Conservation (phyloP, 352 stramenopile species). For the Globisporangium paroecandrum region DNA sequence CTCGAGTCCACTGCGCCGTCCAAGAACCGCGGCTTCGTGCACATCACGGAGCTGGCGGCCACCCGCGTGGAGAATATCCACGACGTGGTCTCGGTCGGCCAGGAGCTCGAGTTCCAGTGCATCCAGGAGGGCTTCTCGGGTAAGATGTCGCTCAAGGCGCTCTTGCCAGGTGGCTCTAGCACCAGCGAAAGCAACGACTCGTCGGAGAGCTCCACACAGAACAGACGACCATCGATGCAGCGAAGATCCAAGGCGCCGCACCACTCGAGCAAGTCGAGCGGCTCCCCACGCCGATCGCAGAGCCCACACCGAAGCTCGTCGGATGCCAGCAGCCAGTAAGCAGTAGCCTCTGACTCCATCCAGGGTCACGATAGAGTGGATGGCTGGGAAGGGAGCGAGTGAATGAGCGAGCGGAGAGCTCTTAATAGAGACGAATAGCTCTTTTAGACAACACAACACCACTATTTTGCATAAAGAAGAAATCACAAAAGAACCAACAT, state of each 20-base stretch:
- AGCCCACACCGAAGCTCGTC: slow-evolving; percentile 13
- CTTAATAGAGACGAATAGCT: neutral
- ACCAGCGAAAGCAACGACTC: neutral
- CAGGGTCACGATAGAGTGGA: neutral
- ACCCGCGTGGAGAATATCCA: slow-evolving; percentile 66
- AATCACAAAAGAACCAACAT: slow-evolving; percentile 3
- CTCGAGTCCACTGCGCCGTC: slow-evolving; percentile 73
- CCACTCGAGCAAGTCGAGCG: slow-evolving; percentile 6
- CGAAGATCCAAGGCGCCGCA: slow-evolving; percentile 18
- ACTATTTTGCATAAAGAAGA: slow-evolving; percentile 8
- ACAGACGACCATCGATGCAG: slow-evolving; percentile 32
- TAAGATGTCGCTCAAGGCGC: slow-evolving; percentile 80
- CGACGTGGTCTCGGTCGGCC: slow-evolving; percentile 50
- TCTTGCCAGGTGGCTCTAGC: slow-evolving; percentile 13
- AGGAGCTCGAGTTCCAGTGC: slow-evolving; percentile 79
- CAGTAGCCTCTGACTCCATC: neutral
- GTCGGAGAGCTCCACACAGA: slow-evolving; percentile 6
- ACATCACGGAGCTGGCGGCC: slow-evolving; percentile 91
- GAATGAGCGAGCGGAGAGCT: neutral
- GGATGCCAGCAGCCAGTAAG: slow-evolving; percentile 5
- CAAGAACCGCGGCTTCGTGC: slow-evolving; percentile 89
- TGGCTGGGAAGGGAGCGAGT: neutral
- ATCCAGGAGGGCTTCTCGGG: slow-evolving; percentile 71
- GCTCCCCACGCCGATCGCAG: slow-evolving; percentile 12
- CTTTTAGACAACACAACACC: slow-evolving; percentile 4